These are phyloP conservation scores for Chaetomium globosum DNA, from an alignment of 2,329 filamentous ascomycete species.

Conservation along the genomic window DNA sequence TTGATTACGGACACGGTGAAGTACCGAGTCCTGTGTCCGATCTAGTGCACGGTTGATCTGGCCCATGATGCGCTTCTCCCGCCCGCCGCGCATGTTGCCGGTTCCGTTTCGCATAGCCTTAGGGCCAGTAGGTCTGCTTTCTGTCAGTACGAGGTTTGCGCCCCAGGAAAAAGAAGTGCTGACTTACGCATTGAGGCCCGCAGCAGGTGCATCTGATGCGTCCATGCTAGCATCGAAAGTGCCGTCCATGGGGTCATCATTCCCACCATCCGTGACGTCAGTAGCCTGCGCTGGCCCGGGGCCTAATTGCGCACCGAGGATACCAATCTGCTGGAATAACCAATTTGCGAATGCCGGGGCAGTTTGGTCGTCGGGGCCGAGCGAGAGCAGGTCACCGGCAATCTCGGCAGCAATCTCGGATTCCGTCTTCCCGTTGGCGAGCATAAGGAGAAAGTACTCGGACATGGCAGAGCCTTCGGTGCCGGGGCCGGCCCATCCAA, in stretches of 20 bases:
- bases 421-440: slow-evolving; percentile 91
- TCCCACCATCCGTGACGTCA: slow-evolving; percentile 41
- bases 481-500: slow-evolving; percentile 84
- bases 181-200: slow-evolving; percentile 62
- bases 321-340: slow-evolving; percentile 86
- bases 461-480: slow-evolving; percentile 78
- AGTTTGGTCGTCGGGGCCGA: slow-evolving; percentile 79
- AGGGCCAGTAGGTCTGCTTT: slow-evolving; percentile 80
- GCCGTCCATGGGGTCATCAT: slow-evolving; percentile 42
- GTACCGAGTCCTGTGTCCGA: slow-evolving; percentile 69
- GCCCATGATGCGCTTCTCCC: slow-evolving; percentile 81
- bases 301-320: slow-evolving; percentile 65
- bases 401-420: slow-evolving; percentile 87
- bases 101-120: slow-evolving; percentile 86
- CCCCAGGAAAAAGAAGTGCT: no score
- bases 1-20: slow-evolving; percentile 77
- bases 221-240: slow-evolving; percentile 73
- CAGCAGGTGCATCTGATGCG: slow-evolving; percentile 41
- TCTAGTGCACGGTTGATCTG: slow-evolving; percentile 85
- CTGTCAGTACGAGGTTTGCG: slow-evolving; percentile 46
- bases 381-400: slow-evolving; percentile 79
- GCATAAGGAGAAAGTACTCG: slow-evolving; percentile 97
- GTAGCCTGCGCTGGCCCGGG: slow-evolving; percentile 47
- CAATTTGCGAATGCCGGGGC: slow-evolving; percentile 84
- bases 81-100: slow-evolving; percentile 52